phyloP scores from a whole-genome alignment of 2,329 filamentous ascomycete species.

The Boeremia lycopersici region DNA sequence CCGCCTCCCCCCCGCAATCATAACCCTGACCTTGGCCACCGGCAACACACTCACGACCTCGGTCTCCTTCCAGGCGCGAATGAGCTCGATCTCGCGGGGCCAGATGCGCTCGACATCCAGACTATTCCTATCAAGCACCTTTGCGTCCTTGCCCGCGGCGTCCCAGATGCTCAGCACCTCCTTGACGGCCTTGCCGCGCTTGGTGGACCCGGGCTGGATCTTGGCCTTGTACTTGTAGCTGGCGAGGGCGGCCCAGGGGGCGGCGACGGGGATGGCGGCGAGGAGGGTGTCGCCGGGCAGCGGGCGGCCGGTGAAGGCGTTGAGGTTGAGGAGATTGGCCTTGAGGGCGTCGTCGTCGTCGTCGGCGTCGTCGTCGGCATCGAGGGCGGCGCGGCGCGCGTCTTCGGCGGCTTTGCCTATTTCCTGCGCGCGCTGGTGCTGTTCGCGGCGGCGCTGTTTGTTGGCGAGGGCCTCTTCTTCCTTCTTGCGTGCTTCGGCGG shows the following conservation, averaged over 20 bases:
- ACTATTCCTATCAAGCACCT: conserved; percentile 52
- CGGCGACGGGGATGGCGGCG: conserved; percentile 66
- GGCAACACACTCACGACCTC: conserved; percentile 83
- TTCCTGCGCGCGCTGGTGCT: conserved; percentile 78
- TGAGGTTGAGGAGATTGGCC: conserved; percentile 55
- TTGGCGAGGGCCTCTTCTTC: conserved; percentile 76
- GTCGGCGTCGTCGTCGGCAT: conserved; percentile 58
- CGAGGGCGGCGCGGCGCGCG: conserved; percentile 56
- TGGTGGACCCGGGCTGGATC: conserved; percentile 84
- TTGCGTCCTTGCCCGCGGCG: conserved; percentile 61
- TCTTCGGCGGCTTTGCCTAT: conserved; percentile 80
- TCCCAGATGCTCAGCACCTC: conserved; percentile 88
- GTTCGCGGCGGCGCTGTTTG: conserved; percentile 75
- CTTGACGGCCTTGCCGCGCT: conserved; percentile 93
- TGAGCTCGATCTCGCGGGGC: conserved; percentile 82
- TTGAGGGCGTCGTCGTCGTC: conserved; percentile 64
- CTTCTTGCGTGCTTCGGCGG: conserved; percentile 67
- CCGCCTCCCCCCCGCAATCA: conserved; percentile 61
- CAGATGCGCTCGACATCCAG: conserved; percentile 75
- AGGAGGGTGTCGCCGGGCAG: conserved; percentile 82
- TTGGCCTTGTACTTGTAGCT: conserved; percentile 94
- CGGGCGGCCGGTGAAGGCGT: conserved; percentile 77
- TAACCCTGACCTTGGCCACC: conserved; percentile 78
- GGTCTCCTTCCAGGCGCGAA: conserved; percentile 79
- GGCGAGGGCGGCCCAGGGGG: conserved; percentile 67